Percentiles rank a stretch among this genome's conserved stretches.
These are phyloP conservation scores for Globisporangium middletonii DNA, from an alignment of 352 stramenopile genomes.

Conservation along the genomic window DNA sequence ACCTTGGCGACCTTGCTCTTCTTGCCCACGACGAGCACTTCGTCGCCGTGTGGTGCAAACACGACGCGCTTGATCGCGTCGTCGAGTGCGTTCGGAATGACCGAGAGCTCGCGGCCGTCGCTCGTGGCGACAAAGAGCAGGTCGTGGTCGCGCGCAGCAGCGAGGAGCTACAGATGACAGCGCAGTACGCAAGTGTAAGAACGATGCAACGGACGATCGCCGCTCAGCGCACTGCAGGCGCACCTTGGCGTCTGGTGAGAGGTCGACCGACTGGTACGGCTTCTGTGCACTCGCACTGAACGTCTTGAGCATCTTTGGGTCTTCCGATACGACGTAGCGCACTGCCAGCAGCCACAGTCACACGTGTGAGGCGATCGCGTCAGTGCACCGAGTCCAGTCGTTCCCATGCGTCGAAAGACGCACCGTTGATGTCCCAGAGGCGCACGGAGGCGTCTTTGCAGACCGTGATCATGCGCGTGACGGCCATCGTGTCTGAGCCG, in stretches of 20 bases:
- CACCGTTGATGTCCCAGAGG: slow-evolving; percentile 80
- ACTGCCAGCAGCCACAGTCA: slow-evolving; percentile 27
- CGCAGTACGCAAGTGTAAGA: neutral
- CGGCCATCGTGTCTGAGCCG: slow-evolving; percentile 57
- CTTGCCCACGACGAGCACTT: slow-evolving; percentile 67
- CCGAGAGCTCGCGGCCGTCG: slow-evolving; percentile 40
- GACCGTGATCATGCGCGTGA: slow-evolving; percentile 68
- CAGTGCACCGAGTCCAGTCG: neutral
- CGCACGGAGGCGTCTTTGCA: slow-evolving; percentile 75
- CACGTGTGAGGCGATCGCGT: neutral
- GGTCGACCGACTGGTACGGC: slow-evolving; percentile 53
- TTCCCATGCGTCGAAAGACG: neutral
- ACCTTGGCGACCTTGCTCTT: slow-evolving; percentile 63
- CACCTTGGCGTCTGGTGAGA: slow-evolving; percentile 67
- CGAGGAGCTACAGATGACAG: slow-evolving; percentile 36
- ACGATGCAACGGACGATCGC: neutral
- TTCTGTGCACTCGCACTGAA: slow-evolving; percentile 54
- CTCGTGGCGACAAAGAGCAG: slow-evolving; percentile 54
- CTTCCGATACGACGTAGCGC: slow-evolving; percentile 71
- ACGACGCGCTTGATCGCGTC: slow-evolving; percentile 54
- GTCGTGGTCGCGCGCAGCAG: slow-evolving; percentile 40
- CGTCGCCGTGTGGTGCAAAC: slow-evolving; percentile 49
- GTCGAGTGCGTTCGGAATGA: slow-evolving; percentile 54
- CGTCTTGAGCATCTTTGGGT: slow-evolving; percentile 59
- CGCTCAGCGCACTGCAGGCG: neutral